A percentile compares a stretch with the other conserved stretches of the same genome.
Evolutionary conservation across 495 filamentous ascomycete genomes (phyloP).

Genomic region (Penicillium diatomitis): DNA sequence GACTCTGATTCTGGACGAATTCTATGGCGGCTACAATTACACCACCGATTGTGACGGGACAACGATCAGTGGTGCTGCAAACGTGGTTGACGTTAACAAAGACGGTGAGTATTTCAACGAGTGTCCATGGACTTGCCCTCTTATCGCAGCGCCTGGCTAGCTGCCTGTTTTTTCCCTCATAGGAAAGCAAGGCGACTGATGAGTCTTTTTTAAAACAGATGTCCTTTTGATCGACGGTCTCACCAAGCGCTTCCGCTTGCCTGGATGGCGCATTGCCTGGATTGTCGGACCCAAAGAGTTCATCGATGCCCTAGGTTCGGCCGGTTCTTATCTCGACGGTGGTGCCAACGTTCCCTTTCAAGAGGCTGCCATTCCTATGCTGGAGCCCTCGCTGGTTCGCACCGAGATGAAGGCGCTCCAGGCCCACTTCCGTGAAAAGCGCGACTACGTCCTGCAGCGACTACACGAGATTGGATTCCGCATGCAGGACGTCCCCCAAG

Average conservation of each 20-base stretch:
- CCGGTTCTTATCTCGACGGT: constrained; percentile 92
- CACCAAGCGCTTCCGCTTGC: constrained; percentile 93
- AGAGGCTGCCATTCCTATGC: constrained; percentile 85
- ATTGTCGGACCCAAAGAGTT: constrained; percentile 94
- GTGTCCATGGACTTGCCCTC: too few relatives aligned
- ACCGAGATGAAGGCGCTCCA: constrained; percentile 89
- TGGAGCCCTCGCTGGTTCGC: constrained; percentile 69
- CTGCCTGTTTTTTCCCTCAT: too few relatives aligned
- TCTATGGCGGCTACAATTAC: constrained; percentile 95
- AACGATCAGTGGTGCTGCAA: constrained; percentile 78
- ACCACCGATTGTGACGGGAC: constrained; percentile 81
- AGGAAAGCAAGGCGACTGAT: not conserved
- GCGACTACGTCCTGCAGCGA: constrained; percentile 76
- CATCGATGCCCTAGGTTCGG: constrained; percentile 85
- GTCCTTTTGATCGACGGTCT: constrained; percentile 93
- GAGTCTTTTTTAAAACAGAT: constrained; percentile 27
- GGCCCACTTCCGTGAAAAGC: constrained; percentile 76
- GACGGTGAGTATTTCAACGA: constrained; percentile 39
- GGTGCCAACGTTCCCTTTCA: constrained; percentile 94
- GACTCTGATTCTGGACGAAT: constrained; percentile 91
- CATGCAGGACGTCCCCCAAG: constrained; percentile 68
- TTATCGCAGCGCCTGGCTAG: too few relatives aligned
- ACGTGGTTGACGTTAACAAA: constrained; percentile 60
- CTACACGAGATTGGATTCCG: constrained; percentile 78
- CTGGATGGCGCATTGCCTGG: constrained; percentile 96